Evolutionary conservation across 164 flowering plant species (phyloP).

Genomic region (Umbellularia californica): DNA sequence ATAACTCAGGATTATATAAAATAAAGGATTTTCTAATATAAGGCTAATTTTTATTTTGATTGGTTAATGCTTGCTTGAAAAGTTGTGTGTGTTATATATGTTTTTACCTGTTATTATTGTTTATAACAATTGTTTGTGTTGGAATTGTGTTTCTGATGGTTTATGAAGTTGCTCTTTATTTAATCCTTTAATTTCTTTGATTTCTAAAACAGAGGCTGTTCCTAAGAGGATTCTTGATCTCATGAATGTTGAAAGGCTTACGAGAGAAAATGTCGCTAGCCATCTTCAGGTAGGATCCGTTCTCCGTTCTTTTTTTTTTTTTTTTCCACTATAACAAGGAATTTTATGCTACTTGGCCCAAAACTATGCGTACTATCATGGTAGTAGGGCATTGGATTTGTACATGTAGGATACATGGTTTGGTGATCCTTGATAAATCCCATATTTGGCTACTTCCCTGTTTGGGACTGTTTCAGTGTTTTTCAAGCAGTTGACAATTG

Average conservation of each 20-base stretch:
- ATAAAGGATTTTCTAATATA: no score
- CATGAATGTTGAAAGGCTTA: slow-evolving; percentile 86
- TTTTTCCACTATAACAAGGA: not conserved
- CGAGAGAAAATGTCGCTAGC: slow-evolving; percentile 96
- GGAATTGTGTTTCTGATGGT: no score
- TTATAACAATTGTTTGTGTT: no score
- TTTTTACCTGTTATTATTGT: no score
- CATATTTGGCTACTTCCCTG: not conserved
- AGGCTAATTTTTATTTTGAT: no score
- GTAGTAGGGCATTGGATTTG: no score
- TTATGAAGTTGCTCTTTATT: not conserved
- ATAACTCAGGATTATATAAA: no score
- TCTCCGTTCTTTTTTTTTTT: not conserved
- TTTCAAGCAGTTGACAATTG: no score
- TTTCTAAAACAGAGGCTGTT: slow-evolving; percentile 63
- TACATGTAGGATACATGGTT: not conserved
- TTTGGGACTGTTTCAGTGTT: not conserved
- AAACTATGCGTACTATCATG: no score
- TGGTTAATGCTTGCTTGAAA: no score
- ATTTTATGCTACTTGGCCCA: not conserved
- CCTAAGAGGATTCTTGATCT: slow-evolving; percentile 91
- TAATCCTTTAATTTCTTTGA: not conserved
- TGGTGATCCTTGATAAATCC: not conserved
- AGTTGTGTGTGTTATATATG: no score
- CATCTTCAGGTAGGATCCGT: slow-evolving; percentile 65